Evolutionary conservation across 2,329 filamentous ascomycete species (phyloP), one percentile per base, ranked within the genome.

Genomic region (Amauroascus verrucosus): DNA sequence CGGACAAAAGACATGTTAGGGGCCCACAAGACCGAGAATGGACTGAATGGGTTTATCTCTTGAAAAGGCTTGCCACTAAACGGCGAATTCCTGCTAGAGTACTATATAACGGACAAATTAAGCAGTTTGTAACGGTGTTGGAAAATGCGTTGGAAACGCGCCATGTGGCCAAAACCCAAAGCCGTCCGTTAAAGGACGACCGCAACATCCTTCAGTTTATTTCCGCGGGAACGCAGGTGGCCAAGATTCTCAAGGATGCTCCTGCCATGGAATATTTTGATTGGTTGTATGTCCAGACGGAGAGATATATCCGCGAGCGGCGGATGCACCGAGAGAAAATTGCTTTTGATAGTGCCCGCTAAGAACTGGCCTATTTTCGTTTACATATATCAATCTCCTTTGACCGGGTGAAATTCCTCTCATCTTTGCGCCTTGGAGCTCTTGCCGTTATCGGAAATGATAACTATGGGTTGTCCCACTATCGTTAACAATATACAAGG

Each of bases 121-220:
- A 91, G 72, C 87, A 93, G 69, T 83, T 94, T 69, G 85, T 93
- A 59, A 93, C 88, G 40, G 86, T 93, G 28, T 72, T 94, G 62
- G 88, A 94, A 66, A 94, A 93, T 70, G 90, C 86, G 46, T 75
- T 94, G 63, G 87, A 91, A 73, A 90, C 90, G 86, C 79, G 87
- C 58, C 86, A 91, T 68, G 85, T 86, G 55, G 85, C 86, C 47
- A 89, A 88, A 69, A 85, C 90, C 70, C 86, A 90, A 70, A 86
- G 83, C 59, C 80, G 88, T 56, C 86, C 86, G 18, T 77, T 90
- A 59, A 93, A 91, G 74, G 88, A 94, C 73, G 88, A 94, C 71
- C 80, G 88, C 61, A 91, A 93, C 68, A 87, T 94, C 58, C 76
- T 94, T 55, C 88, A 94, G 72, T 78, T 93, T 58, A 88, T 94